A percentile compares a stretch with the other conserved stretches of the same genome.
Evolutionary conservation across 1,139 yeast species (phyloP).

Genomic region (Pichia terricola): DNA sequence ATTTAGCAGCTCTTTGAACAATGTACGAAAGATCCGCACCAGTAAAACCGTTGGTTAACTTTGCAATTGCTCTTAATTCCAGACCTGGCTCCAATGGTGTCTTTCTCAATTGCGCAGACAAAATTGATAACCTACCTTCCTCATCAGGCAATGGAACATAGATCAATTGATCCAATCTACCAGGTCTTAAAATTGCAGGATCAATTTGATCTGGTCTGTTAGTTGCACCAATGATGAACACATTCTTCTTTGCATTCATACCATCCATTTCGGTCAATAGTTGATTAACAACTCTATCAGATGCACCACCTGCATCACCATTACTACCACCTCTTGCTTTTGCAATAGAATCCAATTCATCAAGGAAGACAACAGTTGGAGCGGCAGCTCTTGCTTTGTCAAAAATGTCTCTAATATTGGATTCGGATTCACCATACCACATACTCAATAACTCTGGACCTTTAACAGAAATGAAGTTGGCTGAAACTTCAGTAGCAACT

Average conservation of each 20-base stretch:
- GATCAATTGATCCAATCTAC: slow-evolving; percentile 96
- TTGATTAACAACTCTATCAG: slow-evolving; percentile 97
- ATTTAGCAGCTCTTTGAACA: slow-evolving; percentile 97
- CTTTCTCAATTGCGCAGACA: slow-evolving; percentile 93
- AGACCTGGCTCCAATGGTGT: slow-evolving; percentile 98
- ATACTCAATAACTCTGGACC: slow-evolving; percentile 96
- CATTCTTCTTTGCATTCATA: slow-evolving; percentile 98
- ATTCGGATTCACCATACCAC: slow-evolving; percentile 99
- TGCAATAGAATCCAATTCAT: slow-evolving; percentile 96
- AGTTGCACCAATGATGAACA: slow-evolving; percentile 97
- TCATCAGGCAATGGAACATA: slow-evolving; percentile 98
- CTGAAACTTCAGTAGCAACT: slow-evolving; percentile 95
- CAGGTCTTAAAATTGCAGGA: slow-evolving; percentile 97
- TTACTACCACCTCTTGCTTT: slow-evolving; percentile 89
- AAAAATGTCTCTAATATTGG: slow-evolving; percentile 92
- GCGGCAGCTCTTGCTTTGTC: slow-evolving; percentile 99
- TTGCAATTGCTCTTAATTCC: slow-evolving; percentile 80
- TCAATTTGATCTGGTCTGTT: slow-evolving; percentile 98
- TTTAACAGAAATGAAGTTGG: slow-evolving; percentile 91
- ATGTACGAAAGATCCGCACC: slow-evolving; percentile 98
- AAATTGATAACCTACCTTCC: slow-evolving; percentile 82
- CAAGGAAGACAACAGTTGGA: slow-evolving; percentile 94
- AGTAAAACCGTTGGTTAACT: slow-evolving; percentile 89
- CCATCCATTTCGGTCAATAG: slow-evolving; percentile 99
- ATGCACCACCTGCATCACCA: slow-evolving; percentile 98